Conservation (phyloP, 2,329 filamentous ascomycete species). For the Pseudopithomyces chartarum region DNA sequence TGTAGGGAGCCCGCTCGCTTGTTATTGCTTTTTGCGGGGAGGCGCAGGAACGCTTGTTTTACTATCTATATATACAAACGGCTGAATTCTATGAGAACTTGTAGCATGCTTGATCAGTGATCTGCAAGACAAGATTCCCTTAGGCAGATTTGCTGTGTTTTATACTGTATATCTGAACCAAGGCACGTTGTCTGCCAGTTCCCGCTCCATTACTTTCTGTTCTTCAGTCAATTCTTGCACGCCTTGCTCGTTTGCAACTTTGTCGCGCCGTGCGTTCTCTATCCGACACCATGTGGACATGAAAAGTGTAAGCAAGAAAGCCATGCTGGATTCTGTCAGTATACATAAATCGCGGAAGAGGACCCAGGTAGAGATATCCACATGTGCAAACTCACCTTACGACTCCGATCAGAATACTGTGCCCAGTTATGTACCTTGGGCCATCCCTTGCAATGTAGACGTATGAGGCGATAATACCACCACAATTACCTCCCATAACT, state of each 20-base stretch:
- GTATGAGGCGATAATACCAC: constrained; percentile 70
- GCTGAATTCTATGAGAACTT: neutral
- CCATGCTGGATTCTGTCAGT: constrained; percentile 45
- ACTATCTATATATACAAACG: neutral
- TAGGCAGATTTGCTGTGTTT: neutral
- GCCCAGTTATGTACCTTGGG: constrained; percentile 52
- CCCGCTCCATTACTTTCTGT: constrained; percentile 58
- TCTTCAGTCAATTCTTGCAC: constrained; percentile 57
- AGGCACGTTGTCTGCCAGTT: constrained; percentile 62
- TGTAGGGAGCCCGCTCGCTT: constrained; percentile 3
- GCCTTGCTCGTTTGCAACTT: constrained; percentile 50
- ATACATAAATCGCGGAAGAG: too few species aligned
- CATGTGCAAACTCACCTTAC: constrained; percentile 39
- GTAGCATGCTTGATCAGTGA: neutral
- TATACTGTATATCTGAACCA: constrained; percentile 46
- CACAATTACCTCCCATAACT: constrained; percentile 64
- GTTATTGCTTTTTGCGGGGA: neutral
- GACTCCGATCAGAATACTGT: constrained; percentile 52
- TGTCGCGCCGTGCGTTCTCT: constrained; percentile 62
- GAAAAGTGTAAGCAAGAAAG: constrained; percentile 55
- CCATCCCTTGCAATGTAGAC: constrained; percentile 53
- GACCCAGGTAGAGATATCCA: neutral
- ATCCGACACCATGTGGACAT: constrained; percentile 64
- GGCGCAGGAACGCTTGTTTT: neutral
- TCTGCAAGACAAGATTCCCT: too few species aligned